These are phyloP conservation scores for Teunomyces pallodes DNA, from an alignment of 805 yeast genomes.

Conservation along the genomic window DNA sequence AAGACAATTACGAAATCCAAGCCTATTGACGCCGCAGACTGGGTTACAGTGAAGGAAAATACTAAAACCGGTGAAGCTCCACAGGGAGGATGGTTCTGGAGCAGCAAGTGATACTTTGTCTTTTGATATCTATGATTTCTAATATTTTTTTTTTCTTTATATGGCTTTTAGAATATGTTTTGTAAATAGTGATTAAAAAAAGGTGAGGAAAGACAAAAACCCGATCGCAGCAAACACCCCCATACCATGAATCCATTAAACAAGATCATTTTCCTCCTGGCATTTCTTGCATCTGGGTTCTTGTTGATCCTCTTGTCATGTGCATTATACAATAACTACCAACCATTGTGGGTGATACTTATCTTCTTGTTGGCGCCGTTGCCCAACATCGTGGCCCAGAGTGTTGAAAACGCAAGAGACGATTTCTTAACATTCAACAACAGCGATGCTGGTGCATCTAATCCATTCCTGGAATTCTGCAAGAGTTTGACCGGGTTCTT, in stretches of 20 bases:
- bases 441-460: conserved; percentile 35
- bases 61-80: conserved; percentile 12
- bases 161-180: neutral
- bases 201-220: neutral
- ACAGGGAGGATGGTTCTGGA: conserved; percentile 24
- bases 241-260: conserved; percentile 42
- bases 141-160: neutral
- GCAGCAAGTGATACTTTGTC: neutral
- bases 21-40: conserved; percentile 32
- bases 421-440: conserved; percentile 44
- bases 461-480: conserved; percentile 38
- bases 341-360: conserved; percentile 41
- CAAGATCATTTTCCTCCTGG: conserved; percentile 45
- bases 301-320: conserved; percentile 42
- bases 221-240: neutral
- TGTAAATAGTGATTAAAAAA: conserved; percentile 1
- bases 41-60: conserved; percentile 32
- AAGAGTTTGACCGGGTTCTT: conserved; percentile 40
- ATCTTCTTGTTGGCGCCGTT: conserved; percentile 44
- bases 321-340: conserved; percentile 43
- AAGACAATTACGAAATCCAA: conserved; percentile 29
- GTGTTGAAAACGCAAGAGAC: conserved; percentile 38
- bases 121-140: no score
- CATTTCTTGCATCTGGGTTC: conserved; percentile 45
- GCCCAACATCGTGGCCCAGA: conserved; percentile 39